Evolutionary conservation across 805 yeast species (phyloP).

Genomic region (Brettanomyces custersianus): DNA sequence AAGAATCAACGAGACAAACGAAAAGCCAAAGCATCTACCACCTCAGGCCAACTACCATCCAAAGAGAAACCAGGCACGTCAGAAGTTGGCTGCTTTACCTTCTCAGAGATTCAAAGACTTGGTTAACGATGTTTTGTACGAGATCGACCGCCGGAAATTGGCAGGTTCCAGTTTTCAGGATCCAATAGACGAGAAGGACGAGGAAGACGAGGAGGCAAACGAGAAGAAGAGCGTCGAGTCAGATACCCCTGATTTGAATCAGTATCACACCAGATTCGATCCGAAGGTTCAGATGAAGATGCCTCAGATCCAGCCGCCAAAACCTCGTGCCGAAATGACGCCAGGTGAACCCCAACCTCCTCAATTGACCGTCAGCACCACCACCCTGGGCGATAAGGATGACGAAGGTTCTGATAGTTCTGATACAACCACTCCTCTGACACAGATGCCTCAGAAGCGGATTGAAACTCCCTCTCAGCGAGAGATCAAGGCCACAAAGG

Average conservation of each 20-base stretch:
- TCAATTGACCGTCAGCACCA: constrained; percentile 1
- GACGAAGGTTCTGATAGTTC: constrained; percentile 2
- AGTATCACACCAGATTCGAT: neutral
- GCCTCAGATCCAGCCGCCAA: neutral
- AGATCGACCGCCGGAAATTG: constrained; percentile 52
- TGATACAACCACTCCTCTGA: constrained; percentile 11
- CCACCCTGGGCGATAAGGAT: neutral
- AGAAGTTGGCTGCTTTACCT: constrained; percentile 79
- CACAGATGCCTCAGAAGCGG: constrained; percentile 6
- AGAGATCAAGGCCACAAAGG: constrained; percentile 47
- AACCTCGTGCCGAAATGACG: neutral
- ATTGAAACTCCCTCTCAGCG: constrained; percentile 23
- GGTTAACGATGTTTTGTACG: constrained; percentile 81
- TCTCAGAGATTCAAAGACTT: constrained; percentile 78
- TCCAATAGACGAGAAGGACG: neutral
- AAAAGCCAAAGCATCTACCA: constrained; percentile 55
- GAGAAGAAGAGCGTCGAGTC: neutral
- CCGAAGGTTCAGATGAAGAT: too few species aligned
- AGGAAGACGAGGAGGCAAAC: constrained; percentile 2
- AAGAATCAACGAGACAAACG: constrained; percentile 49
- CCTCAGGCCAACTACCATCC: constrained; percentile 78
- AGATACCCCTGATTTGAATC: constrained; percentile 1
- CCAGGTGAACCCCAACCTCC: neutral
- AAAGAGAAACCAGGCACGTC: constrained; percentile 91
- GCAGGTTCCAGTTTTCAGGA: constrained; percentile 3